Evolutionary conservation across 2,329 filamentous ascomycete species (phyloP).

Genomic region (Proliferodiscus dingleyae): DNA sequence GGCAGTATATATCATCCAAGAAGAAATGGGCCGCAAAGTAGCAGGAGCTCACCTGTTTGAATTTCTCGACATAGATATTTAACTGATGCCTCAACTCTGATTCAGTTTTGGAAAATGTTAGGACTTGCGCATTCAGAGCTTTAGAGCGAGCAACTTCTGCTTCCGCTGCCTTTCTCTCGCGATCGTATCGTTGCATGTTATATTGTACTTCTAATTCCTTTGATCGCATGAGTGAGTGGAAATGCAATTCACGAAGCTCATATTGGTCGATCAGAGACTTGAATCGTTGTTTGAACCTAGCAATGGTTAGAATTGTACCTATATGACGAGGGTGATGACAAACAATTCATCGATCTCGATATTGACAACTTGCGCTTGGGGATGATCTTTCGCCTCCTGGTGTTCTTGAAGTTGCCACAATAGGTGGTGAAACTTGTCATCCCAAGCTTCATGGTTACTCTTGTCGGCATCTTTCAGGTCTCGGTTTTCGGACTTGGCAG

Average conservation of each 20-base stretch:
- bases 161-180: constrained; percentile 84
- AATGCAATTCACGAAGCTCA: constrained; percentile 90
- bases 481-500: constrained; percentile 78
- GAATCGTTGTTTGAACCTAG: constrained; percentile 76
- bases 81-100: constrained; percentile 89
- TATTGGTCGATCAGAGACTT: constrained; percentile 97
- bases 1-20: not conserved
- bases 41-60: constrained; percentile 78
- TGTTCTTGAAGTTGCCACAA: constrained; percentile 83
- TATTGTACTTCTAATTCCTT: constrained; percentile 96
- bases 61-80: constrained; percentile 98
- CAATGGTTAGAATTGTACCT: constrained; percentile 34
- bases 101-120: constrained; percentile 94
- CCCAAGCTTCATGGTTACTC: constrained; percentile 74
- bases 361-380: constrained; percentile 74
- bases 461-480: constrained; percentile 83
- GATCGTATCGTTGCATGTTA: constrained; percentile 81
- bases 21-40: constrained; percentile 4
- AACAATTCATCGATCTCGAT: constrained; percentile 88
- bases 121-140: constrained; percentile 84
- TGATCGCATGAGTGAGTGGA: constrained; percentile 83
- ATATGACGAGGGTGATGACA: constrained; percentile 28
- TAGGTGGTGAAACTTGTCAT: constrained; percentile 76
- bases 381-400: constrained; percentile 79
- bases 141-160: constrained; percentile 73